Evolutionary conservation across 2,329 filamentous ascomycete species (phyloP).

Genomic region (Albophoma yamanashiensis): DNA sequence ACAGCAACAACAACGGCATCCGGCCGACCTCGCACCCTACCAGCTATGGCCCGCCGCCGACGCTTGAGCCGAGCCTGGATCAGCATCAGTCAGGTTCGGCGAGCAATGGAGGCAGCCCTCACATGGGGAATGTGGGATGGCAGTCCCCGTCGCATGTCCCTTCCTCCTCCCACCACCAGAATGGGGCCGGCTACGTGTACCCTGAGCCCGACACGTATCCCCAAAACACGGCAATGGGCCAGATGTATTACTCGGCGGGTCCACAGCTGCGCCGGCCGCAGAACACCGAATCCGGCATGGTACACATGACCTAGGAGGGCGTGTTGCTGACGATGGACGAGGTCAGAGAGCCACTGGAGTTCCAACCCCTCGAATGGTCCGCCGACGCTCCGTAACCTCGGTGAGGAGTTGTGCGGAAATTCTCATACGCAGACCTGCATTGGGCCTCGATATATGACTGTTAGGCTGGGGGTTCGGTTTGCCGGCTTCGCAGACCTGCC

Average conservation of each 20-base stretch:
- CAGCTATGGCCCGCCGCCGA: constrained; percentile 72
- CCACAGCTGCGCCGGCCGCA: constrained; percentile 58
- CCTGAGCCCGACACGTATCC: constrained; percentile 70
- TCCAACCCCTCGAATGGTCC: constrained; percentile 2
- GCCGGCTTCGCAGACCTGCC: neutral
- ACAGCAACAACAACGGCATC: constrained; percentile 33
- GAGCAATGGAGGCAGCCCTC: constrained; percentile 75
- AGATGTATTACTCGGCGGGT: constrained; percentile 63
- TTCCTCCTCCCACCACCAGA: constrained; percentile 51
- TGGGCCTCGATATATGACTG: neutral
- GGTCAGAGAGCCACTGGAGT: neutral
- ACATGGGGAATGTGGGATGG: constrained; percentile 76
- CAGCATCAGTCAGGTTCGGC: constrained; percentile 55
- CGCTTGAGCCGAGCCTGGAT: constrained; percentile 76
- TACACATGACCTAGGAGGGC: constrained; percentile 27
- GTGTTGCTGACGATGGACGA: constrained; percentile 3
- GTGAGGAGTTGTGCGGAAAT: neutral
- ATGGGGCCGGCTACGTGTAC: constrained; percentile 61
- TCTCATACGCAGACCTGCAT: neutral
- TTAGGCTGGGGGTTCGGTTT: neutral
- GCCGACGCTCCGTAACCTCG: constrained; percentile 13
- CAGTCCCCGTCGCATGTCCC: constrained; percentile 70
- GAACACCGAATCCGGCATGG: constrained; percentile 56
- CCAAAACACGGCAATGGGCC: constrained; percentile 46
- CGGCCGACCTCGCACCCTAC: constrained; percentile 79